Evolutionary conservation across 148 eudicot species (phyloP).

Genomic region (Spergularia marina): DNA sequence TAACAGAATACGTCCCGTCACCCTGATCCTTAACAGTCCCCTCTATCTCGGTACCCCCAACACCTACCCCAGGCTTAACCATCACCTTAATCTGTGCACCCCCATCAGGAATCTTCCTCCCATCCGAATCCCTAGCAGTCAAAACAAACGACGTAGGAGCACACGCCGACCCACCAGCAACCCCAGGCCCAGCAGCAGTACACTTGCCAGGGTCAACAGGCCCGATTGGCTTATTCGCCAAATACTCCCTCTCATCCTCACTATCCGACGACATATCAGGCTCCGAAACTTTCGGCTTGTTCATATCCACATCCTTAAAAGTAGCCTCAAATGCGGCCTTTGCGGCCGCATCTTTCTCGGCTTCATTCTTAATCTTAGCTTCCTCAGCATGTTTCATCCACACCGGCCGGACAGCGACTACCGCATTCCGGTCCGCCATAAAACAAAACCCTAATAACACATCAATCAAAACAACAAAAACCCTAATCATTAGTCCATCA

Average conservation of each 20-base stretch:
- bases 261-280: slow-evolving; percentile 55
- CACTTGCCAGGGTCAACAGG: slow-evolving; percentile 82
- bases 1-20: slow-evolving; percentile 83
- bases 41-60: slow-evolving; percentile 80
- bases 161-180: slow-evolving; percentile 85
- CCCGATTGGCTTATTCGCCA: slow-evolving; percentile 69
- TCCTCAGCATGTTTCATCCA: slow-evolving; percentile 98
- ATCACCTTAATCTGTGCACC: slow-evolving; percentile 67
- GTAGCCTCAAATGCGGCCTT: slow-evolving; percentile 99
- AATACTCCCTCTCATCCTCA: slow-evolving; percentile 51
- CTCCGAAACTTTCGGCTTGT: slow-evolving; percentile 24
- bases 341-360: slow-evolving; percentile 87
- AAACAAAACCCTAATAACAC: slow-evolving; percentile 13
- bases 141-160: slow-evolving; percentile 57
- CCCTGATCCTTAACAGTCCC: slow-evolving; percentile 89
- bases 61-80: slow-evolving; percentile 76
- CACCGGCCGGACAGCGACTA: slow-evolving; percentile 57
- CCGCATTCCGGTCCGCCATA: slow-evolving; percentile 70
- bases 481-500: background rate
- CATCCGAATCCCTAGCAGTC: slow-evolving; percentile 80
- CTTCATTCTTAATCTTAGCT: slow-evolving; percentile 89
- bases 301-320: slow-evolving; percentile 66
- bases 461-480: background rate
- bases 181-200: slow-evolving; percentile 87
- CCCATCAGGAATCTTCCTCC: slow-evolving; percentile 62